Evolutionary conservation across 441 rosid species (phyloP).

Genomic region (Breynia disticha): DNA sequence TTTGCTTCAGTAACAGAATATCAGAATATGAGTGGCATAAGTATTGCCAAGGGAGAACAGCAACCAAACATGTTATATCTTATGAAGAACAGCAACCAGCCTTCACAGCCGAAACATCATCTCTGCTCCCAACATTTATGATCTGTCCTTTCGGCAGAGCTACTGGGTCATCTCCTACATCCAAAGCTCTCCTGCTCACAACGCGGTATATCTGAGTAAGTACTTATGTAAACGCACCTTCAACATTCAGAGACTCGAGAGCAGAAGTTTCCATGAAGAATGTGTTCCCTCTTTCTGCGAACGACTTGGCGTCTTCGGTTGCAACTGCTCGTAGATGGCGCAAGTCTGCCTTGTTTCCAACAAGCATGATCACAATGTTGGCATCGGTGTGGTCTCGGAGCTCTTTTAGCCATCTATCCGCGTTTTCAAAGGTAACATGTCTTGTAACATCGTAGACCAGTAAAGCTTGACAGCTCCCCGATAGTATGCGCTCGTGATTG

Average conservation of each 20-base stretch:
- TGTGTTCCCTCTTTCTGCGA: conserved; percentile 63
- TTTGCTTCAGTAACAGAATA: too few species aligned
- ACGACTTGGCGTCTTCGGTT: conserved; percentile 58
- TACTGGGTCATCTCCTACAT: conserved; percentile 45
- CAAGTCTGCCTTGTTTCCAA: conserved; percentile 81
- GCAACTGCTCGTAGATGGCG: conserved; percentile 78
- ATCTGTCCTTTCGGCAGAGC: conserved; percentile 65
- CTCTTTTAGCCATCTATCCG: conserved; percentile 76
- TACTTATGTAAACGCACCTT: conserved; percentile 75
- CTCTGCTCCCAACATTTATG: conserved; percentile 68
- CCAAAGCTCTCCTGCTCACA: conserved; percentile 80
- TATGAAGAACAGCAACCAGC: conserved; percentile 77
- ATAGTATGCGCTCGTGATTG: conserved; percentile 83
- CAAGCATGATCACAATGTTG: conserved; percentile 81
- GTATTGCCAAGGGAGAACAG: too few species aligned
- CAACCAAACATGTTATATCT: neutral
- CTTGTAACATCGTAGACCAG: conserved; percentile 81
- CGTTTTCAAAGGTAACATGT: conserved; percentile 72
- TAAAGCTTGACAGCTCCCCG: conserved; percentile 88
- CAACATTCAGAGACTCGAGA: conserved; percentile 70
- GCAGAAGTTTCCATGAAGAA: conserved; percentile 92
- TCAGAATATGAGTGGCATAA: too few species aligned
- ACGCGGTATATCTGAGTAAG: conserved; percentile 72
- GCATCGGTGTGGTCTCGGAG: conserved; percentile 84
- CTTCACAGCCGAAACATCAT: conserved; percentile 60